A percentile compares a stretch with the other conserved stretches of the same genome.
These are phyloP conservation scores for Linanthus parryae DNA, from an alignment of 148 eudicot species.

Conservation along the genomic window DNA sequence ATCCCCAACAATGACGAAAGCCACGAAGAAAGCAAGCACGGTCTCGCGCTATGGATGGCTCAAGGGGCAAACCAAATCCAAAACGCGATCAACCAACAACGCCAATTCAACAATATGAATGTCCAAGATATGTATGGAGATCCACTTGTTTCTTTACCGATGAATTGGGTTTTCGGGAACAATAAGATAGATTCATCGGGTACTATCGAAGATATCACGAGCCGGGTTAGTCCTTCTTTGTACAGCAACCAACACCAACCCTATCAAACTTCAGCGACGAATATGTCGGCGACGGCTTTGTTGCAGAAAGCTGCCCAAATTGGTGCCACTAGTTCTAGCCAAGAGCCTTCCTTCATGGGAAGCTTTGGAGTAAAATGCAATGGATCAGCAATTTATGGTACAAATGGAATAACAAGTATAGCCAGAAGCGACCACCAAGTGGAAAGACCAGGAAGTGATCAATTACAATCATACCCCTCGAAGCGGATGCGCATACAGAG, in stretches of 20 bases:
- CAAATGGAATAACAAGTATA: conserved; percentile 39
- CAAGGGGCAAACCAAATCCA: conserved; percentile 11
- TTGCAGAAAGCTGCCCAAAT: conserved; percentile 80
- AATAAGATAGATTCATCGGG: conserved; percentile 11
- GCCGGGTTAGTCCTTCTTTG: conserved; percentile 43
- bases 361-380: conserved; percentile 30
- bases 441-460: conserved; percentile 30
- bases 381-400: conserved; percentile 4
- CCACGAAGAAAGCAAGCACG: conserved; percentile 11
- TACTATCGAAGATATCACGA: conserved; percentile 5
- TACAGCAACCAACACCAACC: conserved; percentile 46
- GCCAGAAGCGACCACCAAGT: conserved; percentile 24
- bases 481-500: conserved; percentile 39
- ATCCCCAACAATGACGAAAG: conserved; percentile 23
- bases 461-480: conserved; percentile 31
- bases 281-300: conserved; percentile 83
- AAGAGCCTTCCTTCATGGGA: conserved; percentile 28
- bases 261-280: conserved; percentile 22
- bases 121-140: conserved; percentile 20
- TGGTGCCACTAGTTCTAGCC: conserved; percentile 40
- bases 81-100: conserved; percentile 1
- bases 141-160: conserved; percentile 2
- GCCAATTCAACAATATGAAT: conserved; percentile 4
- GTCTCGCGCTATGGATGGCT: conserved; percentile 24
- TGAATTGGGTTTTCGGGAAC: conserved; percentile 27